These are phyloP conservation scores for Globisporangium radiosum DNA, from an alignment of 352 stramenopile genomes.

Conservation along the genomic window DNA sequence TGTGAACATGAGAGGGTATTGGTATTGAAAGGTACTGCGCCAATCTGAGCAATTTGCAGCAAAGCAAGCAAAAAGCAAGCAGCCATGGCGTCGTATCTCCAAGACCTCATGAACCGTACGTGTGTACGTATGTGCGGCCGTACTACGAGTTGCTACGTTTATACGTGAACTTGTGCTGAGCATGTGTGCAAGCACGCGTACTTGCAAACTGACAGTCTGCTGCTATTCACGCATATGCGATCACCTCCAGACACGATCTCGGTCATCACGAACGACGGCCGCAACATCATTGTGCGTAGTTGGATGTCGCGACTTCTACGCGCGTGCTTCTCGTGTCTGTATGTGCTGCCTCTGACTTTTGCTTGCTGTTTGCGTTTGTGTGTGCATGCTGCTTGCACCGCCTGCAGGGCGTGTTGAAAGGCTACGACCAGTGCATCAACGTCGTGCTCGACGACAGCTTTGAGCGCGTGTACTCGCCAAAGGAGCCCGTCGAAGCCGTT, in stretches of 20 bases:
- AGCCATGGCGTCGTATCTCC: constrained; percentile 74
- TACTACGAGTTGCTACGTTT: background rate
- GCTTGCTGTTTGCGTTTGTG: constrained; percentile 3
- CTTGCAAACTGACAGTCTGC: background rate
- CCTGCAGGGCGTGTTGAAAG: constrained; percentile 74
- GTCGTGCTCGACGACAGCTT: constrained; percentile 91
- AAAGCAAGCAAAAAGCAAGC: constrained; percentile 2
- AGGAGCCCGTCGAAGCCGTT: constrained; percentile 86
- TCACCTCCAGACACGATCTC: constrained; percentile 76
- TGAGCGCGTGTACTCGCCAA: constrained; percentile 90
- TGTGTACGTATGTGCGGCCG: constrained; percentile 5
- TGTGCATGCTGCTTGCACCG: background rate
- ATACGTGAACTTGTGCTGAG: background rate
- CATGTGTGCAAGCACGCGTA: background rate
- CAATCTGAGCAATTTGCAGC: constrained; percentile 1
- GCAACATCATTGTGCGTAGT: constrained; percentile 87
- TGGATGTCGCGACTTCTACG: too few species aligned
- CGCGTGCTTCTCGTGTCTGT: background rate
- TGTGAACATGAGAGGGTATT: too few species aligned
- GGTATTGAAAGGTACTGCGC: too few species aligned
- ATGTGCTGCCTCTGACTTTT: background rate
- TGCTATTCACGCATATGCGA: background rate
- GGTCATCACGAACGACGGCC: constrained; percentile 92
- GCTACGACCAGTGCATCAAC: constrained; percentile 93
- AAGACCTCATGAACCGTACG: constrained; percentile 82